These are phyloP conservation scores for Heimioporus sp. DNA, from an alignment of 768 basidiomycete genomes.

Conservation along the genomic window DNA sequence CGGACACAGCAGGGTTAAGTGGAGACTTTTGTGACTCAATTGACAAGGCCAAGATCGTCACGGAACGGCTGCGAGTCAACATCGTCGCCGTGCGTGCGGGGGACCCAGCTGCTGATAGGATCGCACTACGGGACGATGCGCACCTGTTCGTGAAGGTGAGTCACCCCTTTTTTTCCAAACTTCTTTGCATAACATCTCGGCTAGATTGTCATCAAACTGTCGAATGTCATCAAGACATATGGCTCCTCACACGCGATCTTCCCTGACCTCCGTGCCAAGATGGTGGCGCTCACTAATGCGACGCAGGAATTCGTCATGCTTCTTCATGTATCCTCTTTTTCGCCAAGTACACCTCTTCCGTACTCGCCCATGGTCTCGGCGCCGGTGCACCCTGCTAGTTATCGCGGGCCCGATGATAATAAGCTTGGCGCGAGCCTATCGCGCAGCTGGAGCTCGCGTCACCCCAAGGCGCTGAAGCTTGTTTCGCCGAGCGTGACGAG, in stretches of 20 bases:
- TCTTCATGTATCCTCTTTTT: constrained; percentile 80
- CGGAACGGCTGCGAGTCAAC: constrained; percentile 57
- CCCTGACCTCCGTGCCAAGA: constrained; percentile 60
- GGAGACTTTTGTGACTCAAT: constrained; percentile 53
- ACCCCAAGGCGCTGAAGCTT: constrained; percentile 41
- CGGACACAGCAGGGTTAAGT: constrained; percentile 40
- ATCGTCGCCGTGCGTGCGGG: constrained; percentile 58
- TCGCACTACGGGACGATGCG: constrained; percentile 70
- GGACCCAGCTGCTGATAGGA: constrained; percentile 53
- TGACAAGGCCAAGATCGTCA: constrained; percentile 60
- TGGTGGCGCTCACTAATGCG: constrained; percentile 75
- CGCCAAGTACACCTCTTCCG: constrained; percentile 54
- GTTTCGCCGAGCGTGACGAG: constrained; percentile 29
- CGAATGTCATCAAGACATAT: constrained; percentile 67
- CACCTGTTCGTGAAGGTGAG: constrained; percentile 79
- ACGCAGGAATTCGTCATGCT: constrained; percentile 88
- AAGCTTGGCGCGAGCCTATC: constrained; percentile 54
- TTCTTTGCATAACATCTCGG: constrained; percentile 3
- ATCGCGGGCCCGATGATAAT: constrained; percentile 41
- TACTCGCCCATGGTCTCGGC: constrained; percentile 55
- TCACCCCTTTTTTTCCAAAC: neutral
- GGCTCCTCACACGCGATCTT: constrained; percentile 57
- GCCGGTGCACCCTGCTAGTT: constrained; percentile 20
- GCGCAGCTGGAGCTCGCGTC: constrained; percentile 56
- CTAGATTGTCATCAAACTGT: constrained; percentile 75